phyloP scores from a whole-genome alignment of 2,329 filamentous ascomycete species.

The Venturia effusa region DNA sequence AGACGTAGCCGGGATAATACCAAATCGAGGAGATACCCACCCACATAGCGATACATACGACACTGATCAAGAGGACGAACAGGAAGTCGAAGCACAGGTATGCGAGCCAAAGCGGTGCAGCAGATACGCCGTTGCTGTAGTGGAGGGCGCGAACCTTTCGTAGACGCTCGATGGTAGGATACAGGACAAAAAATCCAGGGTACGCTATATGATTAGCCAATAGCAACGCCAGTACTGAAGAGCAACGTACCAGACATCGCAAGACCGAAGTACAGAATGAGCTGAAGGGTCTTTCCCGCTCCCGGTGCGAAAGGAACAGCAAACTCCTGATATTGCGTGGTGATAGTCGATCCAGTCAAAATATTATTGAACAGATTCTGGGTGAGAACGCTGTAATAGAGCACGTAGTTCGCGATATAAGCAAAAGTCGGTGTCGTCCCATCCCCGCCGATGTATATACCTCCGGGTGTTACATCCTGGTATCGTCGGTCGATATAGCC shows the following conservation, averaged over 20 bases:
- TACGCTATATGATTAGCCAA: slow-evolving; percentile 38
- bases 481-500: slow-evolving; percentile 52
- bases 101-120: slow-evolving; percentile 73
- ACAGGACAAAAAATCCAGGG: slow-evolving; percentile 79
- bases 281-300: slow-evolving; percentile 63
- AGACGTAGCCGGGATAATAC: slow-evolving; percentile 73
- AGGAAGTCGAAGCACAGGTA: slow-evolving; percentile 73
- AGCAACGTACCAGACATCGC: slow-evolving; percentile 43
- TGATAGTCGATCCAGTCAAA: slow-evolving; percentile 56
- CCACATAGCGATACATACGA: slow-evolving; percentile 59
- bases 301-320: slow-evolving; percentile 60
- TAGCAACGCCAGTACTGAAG: not conserved
- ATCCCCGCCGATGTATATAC: slow-evolving; percentile 61
- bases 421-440: slow-evolving; percentile 52
- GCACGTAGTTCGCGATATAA: slow-evolving; percentile 54
- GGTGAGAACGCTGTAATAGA: slow-evolving; percentile 61
- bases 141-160: slow-evolving; percentile 72
- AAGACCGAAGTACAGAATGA: slow-evolving; percentile 72
- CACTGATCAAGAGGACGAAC: slow-evolving; percentile 57
- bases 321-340: slow-evolving; percentile 63
- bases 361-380: slow-evolving; percentile 85
- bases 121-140: slow-evolving; percentile 83
- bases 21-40: slow-evolving; percentile 49
- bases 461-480: slow-evolving; percentile 62
- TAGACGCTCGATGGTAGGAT: slow-evolving; percentile 74